These are phyloP conservation scores for Tylopilus sp. DNA, from an alignment of 1,284 basidiomycete species.

Conservation along the genomic window DNA sequence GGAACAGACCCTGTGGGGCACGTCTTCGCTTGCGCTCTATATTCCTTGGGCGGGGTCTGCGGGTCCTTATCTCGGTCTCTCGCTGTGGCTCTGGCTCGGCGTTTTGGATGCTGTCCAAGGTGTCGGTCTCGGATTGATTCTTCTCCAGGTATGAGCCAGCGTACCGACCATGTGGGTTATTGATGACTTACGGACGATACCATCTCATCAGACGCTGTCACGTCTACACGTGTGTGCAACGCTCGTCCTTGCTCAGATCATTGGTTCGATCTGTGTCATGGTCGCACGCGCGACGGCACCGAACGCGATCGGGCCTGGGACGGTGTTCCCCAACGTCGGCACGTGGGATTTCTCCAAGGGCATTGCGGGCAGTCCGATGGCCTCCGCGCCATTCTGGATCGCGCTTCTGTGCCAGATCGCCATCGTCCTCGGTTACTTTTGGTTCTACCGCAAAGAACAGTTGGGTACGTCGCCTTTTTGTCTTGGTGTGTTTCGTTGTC, in stretches of 20 bases:
- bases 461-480: constrained; percentile 45
- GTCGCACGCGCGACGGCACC: constrained; percentile 83
- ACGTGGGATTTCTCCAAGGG: constrained; percentile 81
- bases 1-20: constrained; percentile 77
- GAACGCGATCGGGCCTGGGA: constrained; percentile 77
- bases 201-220: constrained; percentile 63
- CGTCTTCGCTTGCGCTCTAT: constrained; percentile 82
- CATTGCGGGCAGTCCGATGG: constrained; percentile 71
- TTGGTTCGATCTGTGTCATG: constrained; percentile 81
- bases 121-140: constrained; percentile 90
- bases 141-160: constrained; percentile 62
- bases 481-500: background rate
- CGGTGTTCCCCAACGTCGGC: constrained; percentile 88
- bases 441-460: constrained; percentile 91
- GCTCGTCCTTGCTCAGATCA: constrained; percentile 81
- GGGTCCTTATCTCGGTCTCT: constrained; percentile 84
- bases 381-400: constrained; percentile 82
- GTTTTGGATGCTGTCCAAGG: constrained; percentile 91
- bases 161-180: background rate
- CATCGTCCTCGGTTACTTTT: constrained; percentile 89
- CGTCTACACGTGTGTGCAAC: constrained; percentile 91
- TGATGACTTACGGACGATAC: constrained; percentile 2
- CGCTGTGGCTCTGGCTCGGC: constrained; percentile 90
- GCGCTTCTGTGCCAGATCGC: constrained; percentile 76
- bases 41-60: constrained; percentile 84